Conservation (phyloP, 129 eudicot species). For the Pittosporum tobira region DNA sequence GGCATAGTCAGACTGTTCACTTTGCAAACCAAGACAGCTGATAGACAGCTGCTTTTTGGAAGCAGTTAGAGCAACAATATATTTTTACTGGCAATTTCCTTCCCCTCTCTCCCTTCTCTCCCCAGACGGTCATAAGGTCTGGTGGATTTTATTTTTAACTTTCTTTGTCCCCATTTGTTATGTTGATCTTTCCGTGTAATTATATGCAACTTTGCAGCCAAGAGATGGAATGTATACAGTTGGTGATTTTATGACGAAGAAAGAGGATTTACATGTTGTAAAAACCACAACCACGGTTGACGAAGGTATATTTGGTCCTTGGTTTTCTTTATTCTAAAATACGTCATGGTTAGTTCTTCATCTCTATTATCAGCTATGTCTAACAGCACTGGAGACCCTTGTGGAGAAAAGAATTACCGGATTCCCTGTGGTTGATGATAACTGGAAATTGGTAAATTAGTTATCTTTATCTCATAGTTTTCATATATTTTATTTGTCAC, state of each 20-base stretch:
- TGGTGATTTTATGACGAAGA: constrained; percentile 82
- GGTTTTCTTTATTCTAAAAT: constrained; percentile 8
- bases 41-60: neutral
- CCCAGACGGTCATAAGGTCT: neutral
- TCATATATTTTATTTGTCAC: neutral
- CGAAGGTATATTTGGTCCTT: constrained; percentile 44
- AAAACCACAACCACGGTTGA: constrained; percentile 65
- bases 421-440: constrained; percentile 14
- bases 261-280: constrained; percentile 64
- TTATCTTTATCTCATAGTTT: neutral
- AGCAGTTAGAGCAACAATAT: neutral
- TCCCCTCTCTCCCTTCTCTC: neutral
- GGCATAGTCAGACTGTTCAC: neutral
- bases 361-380: constrained; percentile 1
- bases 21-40: neutral
- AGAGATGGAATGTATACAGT: constrained; percentile 52
- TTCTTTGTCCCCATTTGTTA: neutral
- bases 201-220: constrained; percentile 34
- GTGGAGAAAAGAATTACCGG: constrained; percentile 15
- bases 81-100: neutral
- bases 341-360: neutral
- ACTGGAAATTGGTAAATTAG: constrained; percentile 9
- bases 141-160: constrained; percentile 1
- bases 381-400: constrained; percentile 13
- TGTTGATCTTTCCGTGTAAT: constrained; percentile 2